Conservation (phyloP, 2,329 filamentous ascomycete genomes). For the Magnaporthiopsis poae region DNA sequence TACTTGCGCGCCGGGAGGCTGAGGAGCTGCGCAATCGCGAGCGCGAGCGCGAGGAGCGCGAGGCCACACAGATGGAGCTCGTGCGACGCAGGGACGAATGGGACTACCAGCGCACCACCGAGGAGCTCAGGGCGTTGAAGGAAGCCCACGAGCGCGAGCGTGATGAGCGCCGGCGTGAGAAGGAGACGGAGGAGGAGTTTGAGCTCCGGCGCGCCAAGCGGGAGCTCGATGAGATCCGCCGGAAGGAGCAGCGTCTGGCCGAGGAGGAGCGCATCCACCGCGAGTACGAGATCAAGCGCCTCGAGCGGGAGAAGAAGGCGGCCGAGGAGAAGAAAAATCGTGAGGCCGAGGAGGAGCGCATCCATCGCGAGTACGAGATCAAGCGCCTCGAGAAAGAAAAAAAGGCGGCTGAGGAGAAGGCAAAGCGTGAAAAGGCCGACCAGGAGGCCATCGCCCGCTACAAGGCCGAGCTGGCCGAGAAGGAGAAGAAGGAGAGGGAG, state of each 20-base stretch:
- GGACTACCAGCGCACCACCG: slow-evolving; percentile 27
- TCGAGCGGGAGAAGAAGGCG: slow-evolving; percentile 35
- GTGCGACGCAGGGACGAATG: slow-evolving; percentile 15
- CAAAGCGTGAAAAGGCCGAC: slow-evolving; percentile 35
- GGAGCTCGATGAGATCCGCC: slow-evolving; percentile 38
- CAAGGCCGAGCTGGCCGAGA: slow-evolving; percentile 39
- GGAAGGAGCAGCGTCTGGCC: slow-evolving; percentile 20
- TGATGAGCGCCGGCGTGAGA: slow-evolving; percentile 25
- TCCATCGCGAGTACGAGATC: slow-evolving; percentile 42
- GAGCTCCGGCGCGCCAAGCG: slow-evolving; percentile 40
- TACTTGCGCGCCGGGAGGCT: slow-evolving; percentile 31
- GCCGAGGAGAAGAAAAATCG: slow-evolving; percentile 33
- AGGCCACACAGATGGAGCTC: slow-evolving; percentile 19
- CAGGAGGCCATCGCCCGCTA: slow-evolving; percentile 44
- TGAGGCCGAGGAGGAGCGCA: slow-evolving; percentile 38
- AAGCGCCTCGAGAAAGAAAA: slow-evolving; percentile 37
- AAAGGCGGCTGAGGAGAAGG: slow-evolving; percentile 33
- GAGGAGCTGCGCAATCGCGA: slow-evolving; percentile 27
- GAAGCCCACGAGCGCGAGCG: slow-evolving; percentile 21
- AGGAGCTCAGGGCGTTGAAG: slow-evolving; percentile 30
- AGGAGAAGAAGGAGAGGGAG: slow-evolving; percentile 34
- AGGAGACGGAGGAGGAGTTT: slow-evolving; percentile 34
- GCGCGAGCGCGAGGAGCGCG: slow-evolving; percentile 9
- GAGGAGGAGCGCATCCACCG: slow-evolving; percentile 41
- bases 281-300: slow-evolving; percentile 39